phyloP scores from a whole-genome alignment of 2,329 filamentous ascomycete species.

The Sporothrix inflata region DNA sequence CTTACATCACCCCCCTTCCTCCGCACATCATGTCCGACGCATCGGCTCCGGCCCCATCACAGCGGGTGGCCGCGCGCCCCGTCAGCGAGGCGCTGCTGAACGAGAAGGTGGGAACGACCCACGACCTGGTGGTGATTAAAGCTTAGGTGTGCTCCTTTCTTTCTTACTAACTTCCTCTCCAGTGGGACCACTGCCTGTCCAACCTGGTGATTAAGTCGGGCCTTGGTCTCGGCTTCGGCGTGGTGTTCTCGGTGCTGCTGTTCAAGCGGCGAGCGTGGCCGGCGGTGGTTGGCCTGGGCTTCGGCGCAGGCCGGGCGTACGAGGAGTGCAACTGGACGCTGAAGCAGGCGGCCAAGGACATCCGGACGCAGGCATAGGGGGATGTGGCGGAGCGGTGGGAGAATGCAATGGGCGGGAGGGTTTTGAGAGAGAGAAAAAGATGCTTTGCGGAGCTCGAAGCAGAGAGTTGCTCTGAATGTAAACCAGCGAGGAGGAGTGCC shows the following conservation, averaged over 20 bases:
- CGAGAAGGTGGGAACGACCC: slow-evolving; percentile 76
- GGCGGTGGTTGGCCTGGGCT: slow-evolving; percentile 90
- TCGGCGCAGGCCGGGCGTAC: slow-evolving; percentile 94
- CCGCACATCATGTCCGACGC: slow-evolving; percentile 56
- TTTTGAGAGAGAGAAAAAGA: neutral
- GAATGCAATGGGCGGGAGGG: neutral
- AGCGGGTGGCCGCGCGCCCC: slow-evolving; percentile 72
- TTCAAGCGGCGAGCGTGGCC: slow-evolving; percentile 99
- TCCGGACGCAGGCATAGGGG: slow-evolving; percentile 56
- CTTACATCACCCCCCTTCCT: slow-evolving; percentile 9
- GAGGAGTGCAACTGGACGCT: slow-evolving; percentile 93
- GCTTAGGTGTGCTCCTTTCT: too few relatives aligned
- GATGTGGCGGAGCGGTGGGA: neutral
- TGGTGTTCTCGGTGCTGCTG: slow-evolving; percentile 96
- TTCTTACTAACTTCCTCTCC: slow-evolving; percentile 31
- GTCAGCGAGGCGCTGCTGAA: slow-evolving; percentile 98
- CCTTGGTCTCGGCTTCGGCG: slow-evolving; percentile 93
- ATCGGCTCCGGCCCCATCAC: slow-evolving; percentile 57
- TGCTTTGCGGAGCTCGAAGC: neutral
- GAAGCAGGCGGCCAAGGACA: slow-evolving; percentile 62
- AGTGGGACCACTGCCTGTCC: slow-evolving; percentile 99
- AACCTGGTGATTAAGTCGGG: slow-evolving; percentile 96
- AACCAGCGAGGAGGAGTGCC: slow-evolving; percentile 2
- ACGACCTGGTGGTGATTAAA: too few relatives aligned
- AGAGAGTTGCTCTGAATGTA: slow-evolving; percentile 12